Percentiles rank a stretch among this genome's conserved stretches.
Evolutionary conservation across 148 eudicot species (phyloP).

Genomic region (Simmondsia chinensis): DNA sequence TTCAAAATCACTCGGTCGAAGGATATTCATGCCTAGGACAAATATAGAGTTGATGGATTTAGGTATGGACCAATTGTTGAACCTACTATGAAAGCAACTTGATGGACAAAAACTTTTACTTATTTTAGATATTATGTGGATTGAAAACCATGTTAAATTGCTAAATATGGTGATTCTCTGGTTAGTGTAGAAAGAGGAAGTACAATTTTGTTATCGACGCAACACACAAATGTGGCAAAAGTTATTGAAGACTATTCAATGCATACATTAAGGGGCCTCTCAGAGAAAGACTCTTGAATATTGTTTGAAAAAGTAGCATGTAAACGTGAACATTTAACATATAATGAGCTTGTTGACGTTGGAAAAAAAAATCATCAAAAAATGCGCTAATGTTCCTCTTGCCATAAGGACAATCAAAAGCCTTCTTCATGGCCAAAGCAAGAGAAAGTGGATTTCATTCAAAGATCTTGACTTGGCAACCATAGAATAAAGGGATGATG

Average conservation of each 20-base stretch:
- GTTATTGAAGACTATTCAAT: conserved; percentile 5
- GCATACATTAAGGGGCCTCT: conserved; percentile 14
- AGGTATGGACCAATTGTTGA: conserved; percentile 8
- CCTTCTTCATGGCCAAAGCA: conserved; percentile 10
- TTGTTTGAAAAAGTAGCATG: conserved; percentile 23
- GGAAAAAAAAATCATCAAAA: conserved; percentile 16
- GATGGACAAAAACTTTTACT: conserved; percentile 14
- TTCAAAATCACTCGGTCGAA: conserved; percentile 5
- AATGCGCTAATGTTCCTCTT: conserved; percentile 18
- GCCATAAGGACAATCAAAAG: conserved; percentile 22
- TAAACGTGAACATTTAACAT: not conserved
- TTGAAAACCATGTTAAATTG: conserved; percentile 11
- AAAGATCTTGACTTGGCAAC: conserved; percentile 15
- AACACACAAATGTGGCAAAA: conserved; percentile 12
- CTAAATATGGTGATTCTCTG: not conserved
- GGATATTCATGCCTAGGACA: conserved; percentile 7
- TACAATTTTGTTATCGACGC: conserved; percentile 28
- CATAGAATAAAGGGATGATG: not conserved
- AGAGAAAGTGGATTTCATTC: conserved; percentile 18
- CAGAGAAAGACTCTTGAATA: conserved; percentile 11
- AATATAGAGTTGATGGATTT: not conserved
- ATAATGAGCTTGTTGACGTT: conserved; percentile 2
- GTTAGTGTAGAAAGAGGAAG: conserved; percentile 14
- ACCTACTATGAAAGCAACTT: not conserved
- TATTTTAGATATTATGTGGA: conserved; percentile 28